Base-by-base conservation (phyloP, 129 eudicot species). In the Chrysanthemum seticuspe region DNA sequence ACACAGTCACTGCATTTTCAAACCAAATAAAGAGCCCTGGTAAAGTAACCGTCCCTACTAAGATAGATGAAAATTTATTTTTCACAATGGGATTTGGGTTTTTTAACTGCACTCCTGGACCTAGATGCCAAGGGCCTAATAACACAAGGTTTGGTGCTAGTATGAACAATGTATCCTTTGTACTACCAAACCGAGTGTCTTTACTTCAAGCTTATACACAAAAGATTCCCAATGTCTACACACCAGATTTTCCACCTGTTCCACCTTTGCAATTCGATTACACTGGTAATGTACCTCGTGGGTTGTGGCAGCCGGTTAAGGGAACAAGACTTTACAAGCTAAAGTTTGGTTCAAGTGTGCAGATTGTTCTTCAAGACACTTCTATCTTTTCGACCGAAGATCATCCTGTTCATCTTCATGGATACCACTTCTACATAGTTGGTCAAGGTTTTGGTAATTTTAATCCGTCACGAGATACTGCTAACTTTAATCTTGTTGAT, bases 51-150 rank as follows among this genome's bases (percentile, higher is more conserved):
- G 89, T 88, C 7, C 91, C 96, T 5, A 85, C 82, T 12, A 75
- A 83, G 34, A 81, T 88, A 0, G 87, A 86, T 5, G 82, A 91
- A 13, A 81, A 75, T 51, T 60, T 88, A 15, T 83, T 91, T 40
- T 68, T 88, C 78, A 81, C 93, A 10, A 79, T 88, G 2, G 88
- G 93, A 19, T 65, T 91, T 1, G 96, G 96, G 62, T 52, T 85
- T n/a, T 82, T 86, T 36, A 88, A 85, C 62, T 88, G 93, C 62
- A 64, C 79, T 1, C 91, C 97, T 15, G 90, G 96, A 13, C 88
- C 86, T 3, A 73, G 82, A 60, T 88, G 97, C 44, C 96, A 88
- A 79, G 97, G 93, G 36, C 97, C 97, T 2, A 91, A 88, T 27
- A 84, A 81, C 44, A 91, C 96, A 0, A 82, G 97, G 3, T 84